These are phyloP conservation scores for Schwanniomyces etchellsii DNA, from an alignment of 1,139 yeast species.

Conservation along the genomic window DNA sequence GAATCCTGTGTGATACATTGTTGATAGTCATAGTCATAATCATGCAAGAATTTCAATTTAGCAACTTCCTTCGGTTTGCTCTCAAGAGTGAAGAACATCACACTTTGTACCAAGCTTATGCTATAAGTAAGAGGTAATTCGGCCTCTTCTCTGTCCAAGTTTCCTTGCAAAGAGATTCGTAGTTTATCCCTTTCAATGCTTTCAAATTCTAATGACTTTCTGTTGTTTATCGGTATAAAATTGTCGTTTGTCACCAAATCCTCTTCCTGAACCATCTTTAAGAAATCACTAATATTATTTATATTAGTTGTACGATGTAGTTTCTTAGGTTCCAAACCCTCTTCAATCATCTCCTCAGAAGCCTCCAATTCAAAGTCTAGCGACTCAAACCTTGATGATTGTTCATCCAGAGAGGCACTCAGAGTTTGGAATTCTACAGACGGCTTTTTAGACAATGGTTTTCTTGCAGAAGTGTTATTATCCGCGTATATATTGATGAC, in stretches of 20 bases:
- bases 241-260: conserved; percentile 4
- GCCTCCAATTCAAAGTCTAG: neutral
- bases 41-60: too few relatives aligned
- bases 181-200: conserved; percentile 13
- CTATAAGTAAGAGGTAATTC: conserved; percentile 5
- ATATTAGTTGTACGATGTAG: conserved; percentile 20
- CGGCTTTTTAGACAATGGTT: neutral
- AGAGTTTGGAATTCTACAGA: neutral
- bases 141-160: conserved; percentile 7
- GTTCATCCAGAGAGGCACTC: too few relatives aligned
- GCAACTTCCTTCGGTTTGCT: too few relatives aligned
- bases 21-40: neutral
- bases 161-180: conserved; percentile 11
- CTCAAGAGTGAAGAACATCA: conserved; percentile 17
- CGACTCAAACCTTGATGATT: too few relatives aligned
- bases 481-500: conserved; percentile 4
- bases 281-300: conserved; percentile 18
- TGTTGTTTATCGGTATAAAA: conserved; percentile 16
- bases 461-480: neutral
- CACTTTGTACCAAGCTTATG: conserved; percentile 21
- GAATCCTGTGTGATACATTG: neutral
- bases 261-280: conserved; percentile 12
- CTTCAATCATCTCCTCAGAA: conserved; percentile 7
- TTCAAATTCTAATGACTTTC: conserved; percentile 24
- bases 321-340: conserved; percentile 5